Evolutionary conservation across 768 basidiomycete species (phyloP).

Genomic region (Peribolospora baueri): DNA sequence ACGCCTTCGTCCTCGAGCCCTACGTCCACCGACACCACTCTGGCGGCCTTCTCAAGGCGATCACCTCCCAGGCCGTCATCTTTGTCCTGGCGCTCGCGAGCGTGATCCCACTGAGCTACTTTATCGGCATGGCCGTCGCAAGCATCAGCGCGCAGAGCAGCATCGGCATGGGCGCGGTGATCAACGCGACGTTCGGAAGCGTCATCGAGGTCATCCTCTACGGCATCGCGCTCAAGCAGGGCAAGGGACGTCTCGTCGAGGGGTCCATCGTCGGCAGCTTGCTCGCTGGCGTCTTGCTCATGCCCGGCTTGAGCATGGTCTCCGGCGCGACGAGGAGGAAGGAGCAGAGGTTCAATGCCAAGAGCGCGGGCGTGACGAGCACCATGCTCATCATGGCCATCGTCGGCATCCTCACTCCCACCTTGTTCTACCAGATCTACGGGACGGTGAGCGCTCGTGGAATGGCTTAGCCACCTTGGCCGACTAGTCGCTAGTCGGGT

Average conservation of each 20-base stretch:
- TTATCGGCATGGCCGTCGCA: conserved; percentile 99
- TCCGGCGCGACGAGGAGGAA: conserved; percentile 68
- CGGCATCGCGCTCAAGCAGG: conserved; percentile 60
- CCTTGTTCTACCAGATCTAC: conserved; percentile 92
- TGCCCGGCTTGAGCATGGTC: conserved; percentile 94
- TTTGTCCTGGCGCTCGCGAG: conserved; percentile 64
- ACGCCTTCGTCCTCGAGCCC: conserved; percentile 58
- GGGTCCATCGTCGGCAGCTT: conserved; percentile 88
- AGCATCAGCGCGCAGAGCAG: conserved; percentile 95
- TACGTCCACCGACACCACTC: conserved; percentile 33
- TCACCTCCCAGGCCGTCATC: conserved; percentile 52
- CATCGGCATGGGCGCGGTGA: conserved; percentile 98
- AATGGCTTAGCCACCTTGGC: conserved; percentile 3
- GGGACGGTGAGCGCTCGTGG: conserved; percentile 47
- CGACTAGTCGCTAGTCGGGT: neutral
- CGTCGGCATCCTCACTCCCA: conserved; percentile 82
- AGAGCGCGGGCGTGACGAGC: conserved; percentile 91
- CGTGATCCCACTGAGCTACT: conserved; percentile 92
- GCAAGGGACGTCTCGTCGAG: conserved; percentile 82
- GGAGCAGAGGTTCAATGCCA: conserved; percentile 98
- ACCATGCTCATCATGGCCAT: conserved; percentile 99
- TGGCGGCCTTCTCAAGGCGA: conserved; percentile 31
- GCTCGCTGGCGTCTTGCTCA: conserved; percentile 79
- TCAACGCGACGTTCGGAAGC: conserved; percentile 97
- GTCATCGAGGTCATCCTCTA: conserved; percentile 93